phyloP scores from a whole-genome alignment of 176 grass and related monocot genomes.

The Avena insularis region DNA sequence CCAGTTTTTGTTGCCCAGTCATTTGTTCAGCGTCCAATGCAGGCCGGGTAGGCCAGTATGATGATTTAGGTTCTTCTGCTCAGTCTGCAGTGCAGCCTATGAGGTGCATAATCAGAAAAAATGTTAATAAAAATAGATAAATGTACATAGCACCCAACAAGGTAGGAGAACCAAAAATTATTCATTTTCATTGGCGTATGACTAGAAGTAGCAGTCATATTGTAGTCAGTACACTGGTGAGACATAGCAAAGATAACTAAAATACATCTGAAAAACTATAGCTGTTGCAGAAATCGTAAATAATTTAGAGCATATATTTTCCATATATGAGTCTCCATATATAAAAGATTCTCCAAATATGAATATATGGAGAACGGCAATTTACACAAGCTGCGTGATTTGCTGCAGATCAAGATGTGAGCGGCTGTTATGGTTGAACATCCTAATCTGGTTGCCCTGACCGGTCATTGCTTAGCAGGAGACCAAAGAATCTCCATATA shows the following conservation, averaged over 20 bases:
- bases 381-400: slow-evolving; percentile 82
- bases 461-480: too few relatives aligned
- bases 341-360: slow-evolving; percentile 86
- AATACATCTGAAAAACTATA: too few relatives aligned
- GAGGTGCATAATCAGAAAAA: background rate
- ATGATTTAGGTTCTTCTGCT: slow-evolving; percentile 51
- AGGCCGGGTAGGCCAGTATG: slow-evolving; percentile 51
- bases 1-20: slow-evolving; percentile 54
- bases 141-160: slow-evolving; percentile 24
- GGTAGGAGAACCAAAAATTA: slow-evolving; percentile 1
- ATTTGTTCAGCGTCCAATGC: slow-evolving; percentile 42
- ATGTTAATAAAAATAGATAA: background rate
- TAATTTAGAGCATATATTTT: too few relatives aligned
- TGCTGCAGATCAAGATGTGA: slow-evolving; percentile 32
- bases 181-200: background rate
- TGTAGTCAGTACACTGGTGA: too few relatives aligned
- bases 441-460: too few relatives aligned
- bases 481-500: too few relatives aligned
- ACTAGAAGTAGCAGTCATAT: background rate
- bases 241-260: too few relatives aligned
- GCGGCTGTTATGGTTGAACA: too few relatives aligned
- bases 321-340: slow-evolving; percentile 69
- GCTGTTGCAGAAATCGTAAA: too few relatives aligned
- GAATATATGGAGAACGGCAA: slow-evolving; percentile 97
- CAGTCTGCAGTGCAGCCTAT: slow-evolving; percentile 68